phyloP scores from a whole-genome alignment of 2,329 filamentous ascomycete species.

The Pseudogymnoascus sp. region DNA sequence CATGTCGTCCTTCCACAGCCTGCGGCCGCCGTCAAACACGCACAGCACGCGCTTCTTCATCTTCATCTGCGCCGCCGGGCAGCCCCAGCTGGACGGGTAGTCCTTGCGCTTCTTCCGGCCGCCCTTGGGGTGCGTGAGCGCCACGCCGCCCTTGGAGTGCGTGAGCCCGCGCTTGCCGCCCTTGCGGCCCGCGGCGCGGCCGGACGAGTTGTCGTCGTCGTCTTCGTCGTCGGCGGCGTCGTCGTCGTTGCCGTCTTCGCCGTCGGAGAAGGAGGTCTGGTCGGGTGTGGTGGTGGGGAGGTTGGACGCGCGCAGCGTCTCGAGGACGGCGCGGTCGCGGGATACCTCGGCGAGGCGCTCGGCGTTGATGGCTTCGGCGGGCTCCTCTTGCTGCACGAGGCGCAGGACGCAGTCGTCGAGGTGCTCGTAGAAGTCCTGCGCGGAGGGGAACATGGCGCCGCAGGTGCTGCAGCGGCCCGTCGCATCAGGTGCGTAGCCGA shows the following conservation, averaged over 20 bases:
- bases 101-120: slow-evolving; percentile 80
- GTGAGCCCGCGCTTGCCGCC: slow-evolving; percentile 50
- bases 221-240: slow-evolving; percentile 47
- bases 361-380: slow-evolving; percentile 59
- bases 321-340: slow-evolving; percentile 52
- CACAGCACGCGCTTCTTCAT: slow-evolving; percentile 96
- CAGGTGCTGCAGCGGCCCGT: slow-evolving; percentile 90
- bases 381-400: slow-evolving; percentile 64
- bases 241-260: slow-evolving; percentile 41
- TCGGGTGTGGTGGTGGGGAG: slow-evolving; percentile 32
- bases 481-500: slow-evolving; percentile 64
- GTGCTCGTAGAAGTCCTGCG: slow-evolving; percentile 97
- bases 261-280: slow-evolving; percentile 33
- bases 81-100: slow-evolving; percentile 91
- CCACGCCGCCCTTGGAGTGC: slow-evolving; percentile 66
- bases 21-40: slow-evolving; percentile 79
- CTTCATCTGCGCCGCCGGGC: slow-evolving; percentile 85
- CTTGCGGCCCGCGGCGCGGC: slow-evolving; percentile 31
- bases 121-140: slow-evolving; percentile 46
- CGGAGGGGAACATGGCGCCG: slow-evolving; percentile 70
- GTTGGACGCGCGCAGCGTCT: slow-evolving; percentile 55
- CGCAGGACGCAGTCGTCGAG: slow-evolving; percentile 67
- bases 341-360: slow-evolving; percentile 57
- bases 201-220: slow-evolving; percentile 45
- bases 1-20: slow-evolving; percentile 97